Conservation (phyloP, 2,329 filamentous ascomycete species). For the Thielaviopsis ethacetica region DNA sequence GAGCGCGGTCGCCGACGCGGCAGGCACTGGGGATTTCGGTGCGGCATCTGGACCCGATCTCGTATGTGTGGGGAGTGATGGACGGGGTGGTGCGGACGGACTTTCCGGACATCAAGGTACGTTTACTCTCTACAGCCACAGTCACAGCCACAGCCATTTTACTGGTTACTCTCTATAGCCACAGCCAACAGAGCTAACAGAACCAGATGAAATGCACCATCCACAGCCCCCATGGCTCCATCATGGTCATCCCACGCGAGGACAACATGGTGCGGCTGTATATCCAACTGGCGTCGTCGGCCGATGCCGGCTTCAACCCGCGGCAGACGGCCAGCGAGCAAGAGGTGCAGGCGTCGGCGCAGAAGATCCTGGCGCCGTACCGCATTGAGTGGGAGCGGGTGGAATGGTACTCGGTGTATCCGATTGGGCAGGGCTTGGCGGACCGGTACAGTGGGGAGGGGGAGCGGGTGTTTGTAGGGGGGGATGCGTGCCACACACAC, state of each 20-base stretch:
- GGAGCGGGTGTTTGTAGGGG: slow-evolving; percentile 56
- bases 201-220: slow-evolving; percentile 56
- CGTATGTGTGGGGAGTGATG: slow-evolving; percentile 62
- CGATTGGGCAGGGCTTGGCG: slow-evolving; percentile 58
- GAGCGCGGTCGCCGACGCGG: slow-evolving; percentile 49
- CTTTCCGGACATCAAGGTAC: slow-evolving; percentile 60
- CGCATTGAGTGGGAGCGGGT: slow-evolving; percentile 49
- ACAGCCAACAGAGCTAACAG: no score
- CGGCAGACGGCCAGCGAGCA: slow-evolving; percentile 45
- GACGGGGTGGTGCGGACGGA: slow-evolving; percentile 56
- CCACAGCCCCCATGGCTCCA: slow-evolving; percentile 55
- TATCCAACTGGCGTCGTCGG: slow-evolving; percentile 49
- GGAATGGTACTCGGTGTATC: slow-evolving; percentile 64
- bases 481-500: slow-evolving; percentile 67
- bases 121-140: slow-evolving; percentile 12
- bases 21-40: slow-evolving; percentile 53
- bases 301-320: slow-evolving; percentile 43
- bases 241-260: slow-evolving; percentile 63
- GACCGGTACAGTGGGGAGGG: slow-evolving; percentile 51
- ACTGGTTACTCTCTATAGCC: no score
- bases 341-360: slow-evolving; percentile 48
- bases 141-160: no score
- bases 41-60: slow-evolving; percentile 51
- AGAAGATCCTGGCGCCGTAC: slow-evolving; percentile 50
- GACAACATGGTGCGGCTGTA: slow-evolving; percentile 48